phyloP scores from a whole-genome alignment of 2,329 filamentous ascomycete species.

The Aspergillus ustus region DNA sequence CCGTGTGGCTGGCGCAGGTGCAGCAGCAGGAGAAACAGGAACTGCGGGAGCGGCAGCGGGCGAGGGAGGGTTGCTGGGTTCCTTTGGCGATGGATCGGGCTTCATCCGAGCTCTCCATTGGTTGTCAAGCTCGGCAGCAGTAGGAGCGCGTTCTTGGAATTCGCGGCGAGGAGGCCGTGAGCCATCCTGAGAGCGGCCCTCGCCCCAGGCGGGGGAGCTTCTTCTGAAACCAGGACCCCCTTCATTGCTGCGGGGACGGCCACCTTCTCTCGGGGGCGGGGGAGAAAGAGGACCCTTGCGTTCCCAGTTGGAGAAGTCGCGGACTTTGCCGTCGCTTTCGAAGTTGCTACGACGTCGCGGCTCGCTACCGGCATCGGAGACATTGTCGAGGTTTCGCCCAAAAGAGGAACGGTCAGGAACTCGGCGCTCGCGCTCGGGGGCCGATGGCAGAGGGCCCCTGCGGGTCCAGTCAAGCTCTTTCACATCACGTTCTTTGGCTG shows the following conservation, averaged over 20 bases:
- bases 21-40: slow-evolving; percentile 58
- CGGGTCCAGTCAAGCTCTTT: slow-evolving; percentile 93
- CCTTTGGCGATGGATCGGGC: slow-evolving; percentile 72
- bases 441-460: slow-evolving; percentile 82
- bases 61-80: slow-evolving; percentile 75
- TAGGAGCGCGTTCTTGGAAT: slow-evolving; percentile 74
- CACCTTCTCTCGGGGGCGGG: slow-evolving; percentile 60
- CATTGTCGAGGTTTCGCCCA: slow-evolving; percentile 58
- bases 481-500: slow-evolving; percentile 84
- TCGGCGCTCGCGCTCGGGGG: slow-evolving; percentile 64
- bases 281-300: slow-evolving; percentile 90
- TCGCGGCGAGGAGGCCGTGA: slow-evolving; percentile 80
- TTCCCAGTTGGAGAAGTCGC: slow-evolving; percentile 91
- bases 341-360: slow-evolving; percentile 70
- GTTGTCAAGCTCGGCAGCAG: slow-evolving; percentile 88
- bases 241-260: slow-evolving; percentile 64
- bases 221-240: slow-evolving; percentile 62
- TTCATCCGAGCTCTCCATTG: slow-evolving; percentile 93
- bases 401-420: slow-evolving; percentile 60
- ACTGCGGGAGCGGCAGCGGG: slow-evolving; percentile 61
- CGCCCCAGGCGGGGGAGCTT: slow-evolving; percentile 75
- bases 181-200: slow-evolving; percentile 71
- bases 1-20: slow-evolving; percentile 64
- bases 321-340: slow-evolving; percentile 72
- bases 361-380: slow-evolving; percentile 63